A percentile compares a stretch with the other conserved stretches of the same genome.
Evolutionary conservation across 176 grass and related monocot species (phyloP).

Genomic region (Elaeis guineensis): DNA sequence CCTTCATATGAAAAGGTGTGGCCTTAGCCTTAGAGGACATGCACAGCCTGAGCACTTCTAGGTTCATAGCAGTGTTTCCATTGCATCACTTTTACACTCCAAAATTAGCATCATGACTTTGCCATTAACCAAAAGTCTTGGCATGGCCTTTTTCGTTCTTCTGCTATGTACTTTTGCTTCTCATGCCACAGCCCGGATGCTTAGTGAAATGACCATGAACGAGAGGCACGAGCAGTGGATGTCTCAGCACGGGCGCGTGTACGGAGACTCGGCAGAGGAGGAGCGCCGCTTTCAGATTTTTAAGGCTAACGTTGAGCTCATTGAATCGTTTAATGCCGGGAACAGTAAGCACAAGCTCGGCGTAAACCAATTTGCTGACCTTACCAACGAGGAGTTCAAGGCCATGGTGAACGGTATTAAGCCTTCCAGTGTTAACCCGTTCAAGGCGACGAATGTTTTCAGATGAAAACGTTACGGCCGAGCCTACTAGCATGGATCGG

Average conservation of each 20-base stretch:
- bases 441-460: conserved; percentile 6
- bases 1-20: too few species aligned
- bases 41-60: too few species aligned
- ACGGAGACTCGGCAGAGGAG: conserved; percentile 40
- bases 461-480: conserved; percentile 35
- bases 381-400: conserved; percentile 56
- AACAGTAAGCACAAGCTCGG: conserved; percentile 26
- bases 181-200: too few species aligned
- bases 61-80: too few species aligned
- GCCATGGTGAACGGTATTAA: conserved; percentile 25
- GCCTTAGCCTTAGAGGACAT: too few species aligned
- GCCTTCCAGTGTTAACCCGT: not conserved
- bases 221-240: conserved; percentile 53
- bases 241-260: conserved; percentile 37
- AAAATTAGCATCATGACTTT: too few species aligned
- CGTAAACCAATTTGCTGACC: conserved; percentile 53
- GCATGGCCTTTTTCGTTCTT: too few species aligned
- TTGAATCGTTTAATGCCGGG: conserved; percentile 45
- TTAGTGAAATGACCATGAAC: conserved; percentile 12
- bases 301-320: conserved; percentile 25
- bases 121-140: too few species aligned
- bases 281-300: conserved; percentile 36
- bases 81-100: too few species aligned
- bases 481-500: conserved; percentile 37
- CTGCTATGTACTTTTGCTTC: too few species aligned